Percentiles rank a stretch among this genome's conserved stretches.
Evolutionary conservation across 2,329 filamentous ascomycete genomes (phyloP).

Genomic region (Fusarium burgessii): DNA sequence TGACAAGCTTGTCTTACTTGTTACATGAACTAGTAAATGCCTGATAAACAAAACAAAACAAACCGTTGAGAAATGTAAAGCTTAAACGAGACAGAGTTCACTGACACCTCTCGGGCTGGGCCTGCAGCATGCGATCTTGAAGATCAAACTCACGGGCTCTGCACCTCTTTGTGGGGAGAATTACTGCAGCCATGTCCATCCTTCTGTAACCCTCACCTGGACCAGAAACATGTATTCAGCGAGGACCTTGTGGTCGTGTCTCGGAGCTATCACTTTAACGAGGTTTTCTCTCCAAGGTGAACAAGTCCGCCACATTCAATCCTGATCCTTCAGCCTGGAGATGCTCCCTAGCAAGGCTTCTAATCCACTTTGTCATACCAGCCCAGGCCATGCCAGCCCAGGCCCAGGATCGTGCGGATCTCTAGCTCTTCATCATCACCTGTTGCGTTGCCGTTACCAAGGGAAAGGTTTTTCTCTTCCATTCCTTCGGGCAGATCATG

Average conservation of each 20-base stretch:
- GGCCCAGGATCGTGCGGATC: constrained; percentile 22
- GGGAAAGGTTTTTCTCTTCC: constrained; percentile 25
- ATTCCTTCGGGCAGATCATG: constrained; percentile 26
- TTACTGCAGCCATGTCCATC: not conserved
- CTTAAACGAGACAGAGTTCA: constrained; percentile 1
- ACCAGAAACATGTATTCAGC: not conserved
- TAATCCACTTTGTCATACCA: constrained; percentile 22
- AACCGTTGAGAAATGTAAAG: not conserved
- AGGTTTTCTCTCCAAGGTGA: constrained; percentile 1
- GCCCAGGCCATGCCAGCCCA: too few species aligned
- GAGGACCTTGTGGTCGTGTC: constrained; percentile 18
- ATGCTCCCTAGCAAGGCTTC: constrained; percentile 6
- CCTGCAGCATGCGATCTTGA: constrained; percentile 23
- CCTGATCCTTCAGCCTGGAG: constrained; percentile 34
- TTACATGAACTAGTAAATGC: not conserved
- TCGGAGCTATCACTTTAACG: constrained; percentile 35
- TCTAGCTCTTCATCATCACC: constrained; percentile 25
- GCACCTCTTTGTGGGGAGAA: constrained; percentile 20
- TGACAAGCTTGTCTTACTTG: not conserved
- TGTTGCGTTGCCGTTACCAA: constrained; percentile 7
- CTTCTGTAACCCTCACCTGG: constrained; percentile 13
- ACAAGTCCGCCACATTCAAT: constrained; percentile 29
- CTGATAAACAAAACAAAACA: not conserved
- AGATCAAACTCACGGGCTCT: constrained; percentile 18
- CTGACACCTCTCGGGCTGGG: not conserved